phyloP scores from a whole-genome alignment of 768 basidiomycete species.

The Amanita exitialis region DNA sequence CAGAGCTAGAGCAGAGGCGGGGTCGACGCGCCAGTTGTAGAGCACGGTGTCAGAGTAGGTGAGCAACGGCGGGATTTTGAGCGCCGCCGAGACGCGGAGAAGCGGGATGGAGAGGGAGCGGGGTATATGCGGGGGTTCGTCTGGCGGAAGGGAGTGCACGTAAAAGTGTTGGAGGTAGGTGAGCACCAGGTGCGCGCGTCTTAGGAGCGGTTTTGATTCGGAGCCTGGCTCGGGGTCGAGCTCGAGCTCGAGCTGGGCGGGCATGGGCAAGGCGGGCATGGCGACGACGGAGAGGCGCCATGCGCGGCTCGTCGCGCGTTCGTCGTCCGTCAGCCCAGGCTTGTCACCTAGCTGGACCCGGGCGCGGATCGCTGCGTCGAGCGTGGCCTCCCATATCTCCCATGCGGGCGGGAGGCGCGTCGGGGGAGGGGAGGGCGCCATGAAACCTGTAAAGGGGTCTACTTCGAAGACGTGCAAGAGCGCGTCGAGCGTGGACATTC shows the following conservation, averaged over 20 bases:
- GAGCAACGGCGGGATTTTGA: conserved; percentile 81
- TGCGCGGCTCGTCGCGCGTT: background rate
- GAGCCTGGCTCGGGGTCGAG: conserved; percentile 27
- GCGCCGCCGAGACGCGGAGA: conserved; percentile 53
- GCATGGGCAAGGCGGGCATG: conserved; percentile 44
- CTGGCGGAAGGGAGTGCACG: conserved; percentile 52
- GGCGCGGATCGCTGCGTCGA: conserved; percentile 36
- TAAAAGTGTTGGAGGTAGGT: conserved; percentile 76
- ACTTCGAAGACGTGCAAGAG: conserved; percentile 65
- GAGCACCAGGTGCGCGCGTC: conserved; percentile 70
- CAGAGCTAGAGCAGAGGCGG: background rate
- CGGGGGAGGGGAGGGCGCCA: conserved; percentile 72
- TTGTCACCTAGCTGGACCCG: conserved; percentile 57
- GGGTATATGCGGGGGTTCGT: conserved; percentile 55
- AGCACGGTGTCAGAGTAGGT: conserved; percentile 93
- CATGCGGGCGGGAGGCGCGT: conserved; percentile 49
- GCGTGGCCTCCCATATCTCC: conserved; percentile 62
- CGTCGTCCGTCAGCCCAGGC: conserved; percentile 14
- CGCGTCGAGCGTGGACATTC: background rate
- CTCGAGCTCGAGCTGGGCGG: too few species aligned
- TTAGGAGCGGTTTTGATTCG: conserved; percentile 41
- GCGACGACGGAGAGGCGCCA: conserved; percentile 15
- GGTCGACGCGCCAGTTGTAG: conserved; percentile 65
- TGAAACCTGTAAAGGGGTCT: conserved; percentile 83
- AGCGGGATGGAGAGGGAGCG: conserved; percentile 67